phyloP scores from a whole-genome alignment of 192 early-diverging fungal genomes.

The Tieghemiomyces parasiticus region DNA sequence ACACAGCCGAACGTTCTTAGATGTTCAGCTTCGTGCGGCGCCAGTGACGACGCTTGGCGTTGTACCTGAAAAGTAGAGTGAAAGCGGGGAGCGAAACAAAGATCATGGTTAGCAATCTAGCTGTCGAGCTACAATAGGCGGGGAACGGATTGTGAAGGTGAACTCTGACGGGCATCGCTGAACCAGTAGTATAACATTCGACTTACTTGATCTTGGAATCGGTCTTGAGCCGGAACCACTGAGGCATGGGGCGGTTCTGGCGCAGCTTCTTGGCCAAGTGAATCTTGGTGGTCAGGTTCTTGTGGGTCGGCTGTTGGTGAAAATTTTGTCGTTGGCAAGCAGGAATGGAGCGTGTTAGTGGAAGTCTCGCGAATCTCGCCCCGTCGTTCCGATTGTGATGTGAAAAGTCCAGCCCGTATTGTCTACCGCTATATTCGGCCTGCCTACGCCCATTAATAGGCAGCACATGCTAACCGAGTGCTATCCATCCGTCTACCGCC shows the following conservation, averaged over 20 bases:
- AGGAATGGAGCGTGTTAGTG: not conserved
- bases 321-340: not conserved
- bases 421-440: not conserved
- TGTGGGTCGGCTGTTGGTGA: constrained; percentile 73
- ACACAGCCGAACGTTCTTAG: constrained; percentile 31
- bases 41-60: constrained; percentile 99
- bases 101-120: not conserved
- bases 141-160: not conserved
- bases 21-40: constrained; percentile 95
- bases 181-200: not conserved
- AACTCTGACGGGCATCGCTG: not conserved
- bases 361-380: not conserved
- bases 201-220: constrained; percentile 78
- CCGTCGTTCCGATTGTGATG: not conserved
- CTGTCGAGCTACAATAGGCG: not conserved
- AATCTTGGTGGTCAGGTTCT: constrained; percentile 95
- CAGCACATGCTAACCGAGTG: not conserved
- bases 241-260: constrained; percentile 97
- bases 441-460: not conserved
- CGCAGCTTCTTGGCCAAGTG: constrained; percentile 96
- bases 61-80: constrained; percentile 52
- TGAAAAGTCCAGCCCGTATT: not conserved
- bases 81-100: constrained; percentile 4
- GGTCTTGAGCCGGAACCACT: constrained; percentile 93
- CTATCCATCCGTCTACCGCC: not conserved